Evolutionary conservation across 2,329 filamentous ascomycete species (phyloP).

Genomic region (Fusarium siculi): DNA sequence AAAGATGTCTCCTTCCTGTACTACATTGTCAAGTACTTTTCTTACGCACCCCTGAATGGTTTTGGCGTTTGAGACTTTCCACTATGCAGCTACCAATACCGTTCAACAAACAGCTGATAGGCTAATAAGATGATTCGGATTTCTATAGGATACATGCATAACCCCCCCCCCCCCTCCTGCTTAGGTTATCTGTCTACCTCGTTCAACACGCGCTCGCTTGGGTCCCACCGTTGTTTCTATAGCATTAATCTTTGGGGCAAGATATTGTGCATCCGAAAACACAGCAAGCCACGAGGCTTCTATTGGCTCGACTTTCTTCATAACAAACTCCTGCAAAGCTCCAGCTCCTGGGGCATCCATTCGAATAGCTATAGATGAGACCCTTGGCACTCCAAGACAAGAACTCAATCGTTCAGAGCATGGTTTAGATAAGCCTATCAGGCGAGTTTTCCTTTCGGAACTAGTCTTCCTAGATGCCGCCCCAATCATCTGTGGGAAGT

Average conservation of each 20-base stretch:
- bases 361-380: slow-evolving; percentile 71
- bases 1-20: neutral
- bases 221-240: slow-evolving; percentile 50
- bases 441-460: slow-evolving; percentile 56
- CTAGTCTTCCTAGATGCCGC: slow-evolving; percentile 59
- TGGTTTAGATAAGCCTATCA: slow-evolving; percentile 71
- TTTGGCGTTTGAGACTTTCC: neutral
- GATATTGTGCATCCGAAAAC: slow-evolving; percentile 40
- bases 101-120: neutral
- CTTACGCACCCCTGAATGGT: neutral
- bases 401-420: slow-evolving; percentile 67
- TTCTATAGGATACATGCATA: slow-evolving; percentile 1
- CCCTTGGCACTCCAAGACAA: slow-evolving; percentile 69
- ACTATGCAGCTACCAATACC: neutral
- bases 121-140: neutral
- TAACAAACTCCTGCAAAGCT: slow-evolving; percentile 66
- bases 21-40: neutral
- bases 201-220: slow-evolving; percentile 42
- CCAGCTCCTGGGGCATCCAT: slow-evolving; percentile 66
- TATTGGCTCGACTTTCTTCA: slow-evolving; percentile 62
- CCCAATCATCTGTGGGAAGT: slow-evolving; percentile 67
- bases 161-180: neutral
- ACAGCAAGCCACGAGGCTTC: slow-evolving; percentile 63
- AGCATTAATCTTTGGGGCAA: slow-evolving; percentile 49
- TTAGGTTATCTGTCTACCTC: neutral